phyloP scores from a whole-genome alignment of 352 stramenopile genomes.

The Globisporangium spinosum region DNA sequence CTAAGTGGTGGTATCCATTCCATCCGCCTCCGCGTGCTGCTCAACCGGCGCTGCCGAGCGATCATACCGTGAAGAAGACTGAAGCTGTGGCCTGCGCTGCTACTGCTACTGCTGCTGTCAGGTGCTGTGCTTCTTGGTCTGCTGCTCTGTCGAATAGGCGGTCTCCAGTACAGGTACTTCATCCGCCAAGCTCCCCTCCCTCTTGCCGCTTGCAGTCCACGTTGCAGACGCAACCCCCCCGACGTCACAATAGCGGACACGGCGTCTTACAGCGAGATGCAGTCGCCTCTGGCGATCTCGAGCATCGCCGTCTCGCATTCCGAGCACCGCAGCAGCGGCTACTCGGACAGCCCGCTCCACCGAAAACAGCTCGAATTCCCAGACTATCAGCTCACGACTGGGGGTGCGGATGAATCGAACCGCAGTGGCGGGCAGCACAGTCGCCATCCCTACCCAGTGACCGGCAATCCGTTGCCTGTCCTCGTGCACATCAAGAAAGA shows the following conservation, averaged over 20 bases:
- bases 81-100: not conserved
- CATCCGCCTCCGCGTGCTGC: not conserved
- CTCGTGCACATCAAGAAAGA: conserved; percentile 36
- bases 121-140: not conserved
- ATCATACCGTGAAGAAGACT: not conserved
- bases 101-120: not conserved
- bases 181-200: not conserved
- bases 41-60: not conserved
- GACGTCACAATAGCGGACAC: conserved; percentile 7
- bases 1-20: not conserved
- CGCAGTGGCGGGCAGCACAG: not conserved
- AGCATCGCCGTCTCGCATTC: conserved; percentile 64
- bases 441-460: not conserved
- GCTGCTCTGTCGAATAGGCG: not conserved
- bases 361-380: conserved; percentile 34
- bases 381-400: conserved; percentile 17
- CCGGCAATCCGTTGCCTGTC: conserved; percentile 34
- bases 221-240: not conserved
- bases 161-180: not conserved
- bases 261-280: conserved; percentile 25
- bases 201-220: not conserved
- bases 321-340: conserved; percentile 20
- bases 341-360: not conserved
- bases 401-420: not conserved
- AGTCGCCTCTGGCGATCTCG: conserved; percentile 61